Conservation (phyloP, 1,284 basidiomycete genomes). For the Austropuccinia psidii region DNA sequence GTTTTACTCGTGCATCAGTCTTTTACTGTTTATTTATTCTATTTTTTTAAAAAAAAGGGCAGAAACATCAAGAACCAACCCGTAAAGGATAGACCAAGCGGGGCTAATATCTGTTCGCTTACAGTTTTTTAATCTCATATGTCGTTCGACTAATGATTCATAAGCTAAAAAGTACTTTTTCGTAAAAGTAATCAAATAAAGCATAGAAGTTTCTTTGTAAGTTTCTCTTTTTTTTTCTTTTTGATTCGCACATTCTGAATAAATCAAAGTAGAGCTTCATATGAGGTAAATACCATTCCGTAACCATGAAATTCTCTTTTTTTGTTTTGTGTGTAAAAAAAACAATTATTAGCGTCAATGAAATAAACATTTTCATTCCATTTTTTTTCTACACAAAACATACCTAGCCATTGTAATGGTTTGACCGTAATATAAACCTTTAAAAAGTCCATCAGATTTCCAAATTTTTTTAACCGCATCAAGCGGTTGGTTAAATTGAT, state of each 20-base stretch:
- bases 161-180: slow-evolving; percentile 81
- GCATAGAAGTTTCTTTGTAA: no score
- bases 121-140: slow-evolving; percentile 19
- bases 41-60: background rate
- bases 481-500: background rate
- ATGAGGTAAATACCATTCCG: slow-evolving; percentile 37
- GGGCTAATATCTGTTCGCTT: slow-evolving; percentile 66
- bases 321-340: background rate
- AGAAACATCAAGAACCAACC: slow-evolving; percentile 56
- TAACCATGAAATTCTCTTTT: slow-evolving; percentile 35
- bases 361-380: background rate
- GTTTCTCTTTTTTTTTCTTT: no score
- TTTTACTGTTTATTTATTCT: no score
- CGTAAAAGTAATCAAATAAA: background rate
- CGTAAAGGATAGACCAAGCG: slow-evolving; percentile 68
- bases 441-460: slow-evolving; percentile 21
- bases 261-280: slow-evolving; percentile 18
- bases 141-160: slow-evolving; percentile 72
- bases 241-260: no score
- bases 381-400: no score
- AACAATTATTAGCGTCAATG: background rate
- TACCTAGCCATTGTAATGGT: slow-evolving; percentile 13
- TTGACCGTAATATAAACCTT: slow-evolving; percentile 19
- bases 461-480: slow-evolving; percentile 23
- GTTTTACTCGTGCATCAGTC: background rate